Percentiles rank a stretch among this genome's conserved stretches.
Evolutionary conservation across 257 asterid genomes (phyloP).

Genomic region (Solanum verrucosum): DNA sequence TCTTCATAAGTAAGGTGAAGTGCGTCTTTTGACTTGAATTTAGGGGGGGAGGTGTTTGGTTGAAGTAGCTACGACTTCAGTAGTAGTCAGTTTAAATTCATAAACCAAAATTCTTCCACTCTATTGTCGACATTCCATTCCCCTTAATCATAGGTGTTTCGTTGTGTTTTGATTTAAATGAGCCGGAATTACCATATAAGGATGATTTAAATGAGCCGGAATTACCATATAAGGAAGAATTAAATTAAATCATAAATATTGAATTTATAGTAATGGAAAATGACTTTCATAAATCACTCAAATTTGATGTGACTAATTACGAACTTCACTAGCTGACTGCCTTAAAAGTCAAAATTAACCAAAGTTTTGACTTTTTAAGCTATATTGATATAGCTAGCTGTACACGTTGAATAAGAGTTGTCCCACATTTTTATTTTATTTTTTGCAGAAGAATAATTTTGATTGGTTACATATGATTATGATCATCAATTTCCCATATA

Average conservation of each 20-base stretch:
- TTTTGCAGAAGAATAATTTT: neutral
- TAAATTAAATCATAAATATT: neutral
- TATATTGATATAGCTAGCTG: constrained; percentile 8
- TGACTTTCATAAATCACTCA: neutral
- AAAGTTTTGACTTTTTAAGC: constrained; percentile 26
- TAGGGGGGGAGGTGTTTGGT: neutral
- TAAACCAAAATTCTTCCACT: too few relatives aligned
- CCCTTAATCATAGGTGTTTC: too few relatives aligned
- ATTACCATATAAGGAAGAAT: neutral
- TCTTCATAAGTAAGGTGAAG: neutral
- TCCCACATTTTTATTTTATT: neutral
- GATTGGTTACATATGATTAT: constrained; percentile 4
- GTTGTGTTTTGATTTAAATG: too few relatives aligned
- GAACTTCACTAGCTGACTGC: constrained; percentile 1
- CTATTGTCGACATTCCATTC: too few relatives aligned
- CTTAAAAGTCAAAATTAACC: constrained; percentile 27
- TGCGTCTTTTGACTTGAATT: too few relatives aligned
- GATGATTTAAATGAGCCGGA: neutral
- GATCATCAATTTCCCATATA: neutral
- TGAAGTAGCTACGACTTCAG: neutral
- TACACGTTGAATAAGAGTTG: constrained; percentile 12
- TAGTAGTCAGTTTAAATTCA: neutral
- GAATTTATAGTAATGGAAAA: neutral
- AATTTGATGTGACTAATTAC: constrained; percentile 1
- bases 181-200: accelerated